phyloP scores from a whole-genome alignment of 441 rosid species.

The Iberis amara region DNA sequence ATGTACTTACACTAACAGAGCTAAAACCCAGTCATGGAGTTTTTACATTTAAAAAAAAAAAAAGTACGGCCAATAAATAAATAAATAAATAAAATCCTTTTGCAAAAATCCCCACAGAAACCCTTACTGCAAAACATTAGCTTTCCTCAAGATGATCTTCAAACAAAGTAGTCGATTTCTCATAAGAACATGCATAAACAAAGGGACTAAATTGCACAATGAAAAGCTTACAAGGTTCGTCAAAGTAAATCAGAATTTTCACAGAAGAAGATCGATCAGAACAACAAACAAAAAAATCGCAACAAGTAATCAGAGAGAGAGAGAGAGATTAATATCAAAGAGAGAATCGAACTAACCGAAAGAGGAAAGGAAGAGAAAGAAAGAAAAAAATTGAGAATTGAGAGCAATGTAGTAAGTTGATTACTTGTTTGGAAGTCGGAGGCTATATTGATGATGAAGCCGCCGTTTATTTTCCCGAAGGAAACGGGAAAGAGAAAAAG shows the following conservation, averaged over 20 bases:
- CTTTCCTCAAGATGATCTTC: conserved; percentile 1
- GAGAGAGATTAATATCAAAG: conserved; percentile 10
- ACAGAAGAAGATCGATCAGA: conserved; percentile 4
- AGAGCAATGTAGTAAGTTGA: conserved; percentile 25
- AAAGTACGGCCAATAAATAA: no score
- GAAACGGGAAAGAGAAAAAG: conserved; percentile 11
- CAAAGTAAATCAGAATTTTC: neutral
- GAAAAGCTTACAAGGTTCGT: neutral
- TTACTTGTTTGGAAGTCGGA: conserved; percentile 24
- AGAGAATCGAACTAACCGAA: conserved; percentile 11
- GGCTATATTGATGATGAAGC: conserved; percentile 19
- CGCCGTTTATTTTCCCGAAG: conserved; percentile 29
- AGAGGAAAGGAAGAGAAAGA: neutral
- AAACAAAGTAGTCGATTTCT: neutral
- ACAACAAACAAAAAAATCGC: neutral
- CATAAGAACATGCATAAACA: conserved; percentile 25
- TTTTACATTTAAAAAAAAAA: no score
- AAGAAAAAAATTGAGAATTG: neutral
- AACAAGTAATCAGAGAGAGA: neutral
- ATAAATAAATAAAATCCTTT: no score
- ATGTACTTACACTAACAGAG: no score
- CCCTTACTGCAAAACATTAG: conserved; percentile 1
- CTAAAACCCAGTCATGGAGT: no score
- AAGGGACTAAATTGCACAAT: neutral
- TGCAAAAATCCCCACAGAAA: no score